phyloP scores from a whole-genome alignment of 805 yeast genomes.

The Scheffersomyces amazonensis region DNA sequence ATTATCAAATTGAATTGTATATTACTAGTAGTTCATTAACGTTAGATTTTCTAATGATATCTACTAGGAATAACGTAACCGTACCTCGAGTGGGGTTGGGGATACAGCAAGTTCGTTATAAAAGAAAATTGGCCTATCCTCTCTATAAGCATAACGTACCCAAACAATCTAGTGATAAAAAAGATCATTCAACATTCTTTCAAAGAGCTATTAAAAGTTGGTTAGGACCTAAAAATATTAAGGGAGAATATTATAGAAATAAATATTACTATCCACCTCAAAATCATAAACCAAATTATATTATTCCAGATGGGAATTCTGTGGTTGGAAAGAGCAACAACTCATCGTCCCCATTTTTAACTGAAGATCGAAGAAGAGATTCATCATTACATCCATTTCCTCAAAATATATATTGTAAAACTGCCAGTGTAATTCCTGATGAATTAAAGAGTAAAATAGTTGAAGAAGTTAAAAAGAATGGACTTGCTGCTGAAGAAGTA shows the following conservation, averaged over 20 bases:
- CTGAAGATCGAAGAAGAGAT: constrained; percentile 18
- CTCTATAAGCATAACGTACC: constrained; percentile 21
- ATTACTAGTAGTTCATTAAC: no score
- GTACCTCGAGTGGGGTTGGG: constrained; percentile 3
- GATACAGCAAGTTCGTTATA: constrained; percentile 19
- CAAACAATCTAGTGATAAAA: constrained; percentile 27
- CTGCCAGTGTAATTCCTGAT: constrained; percentile 60
- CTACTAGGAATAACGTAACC: neutral
- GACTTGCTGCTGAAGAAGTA: constrained; percentile 63
- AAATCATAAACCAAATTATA: constrained; percentile 70
- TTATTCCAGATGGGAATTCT: constrained; percentile 51
- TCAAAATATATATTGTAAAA: constrained; percentile 61
- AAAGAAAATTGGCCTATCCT: constrained; percentile 34
- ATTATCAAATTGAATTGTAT: no score
- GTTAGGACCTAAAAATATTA: constrained; percentile 79
- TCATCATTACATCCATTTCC: constrained; percentile 76
- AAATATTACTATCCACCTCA: constrained; percentile 68
- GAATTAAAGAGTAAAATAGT: constrained; percentile 60
- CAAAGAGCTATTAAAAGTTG: constrained; percentile 67
- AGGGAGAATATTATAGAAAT: constrained; percentile 78
- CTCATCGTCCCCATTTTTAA: neutral
- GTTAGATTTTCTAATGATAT: no score
- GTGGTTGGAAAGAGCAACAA: constrained; percentile 12
- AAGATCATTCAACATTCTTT: constrained; percentile 50
- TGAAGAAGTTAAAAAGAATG: constrained; percentile 50